These are phyloP conservation scores for Neolentinus lepideus DNA, from an alignment of 1,284 basidiomycete species.

Conservation along the genomic window DNA sequence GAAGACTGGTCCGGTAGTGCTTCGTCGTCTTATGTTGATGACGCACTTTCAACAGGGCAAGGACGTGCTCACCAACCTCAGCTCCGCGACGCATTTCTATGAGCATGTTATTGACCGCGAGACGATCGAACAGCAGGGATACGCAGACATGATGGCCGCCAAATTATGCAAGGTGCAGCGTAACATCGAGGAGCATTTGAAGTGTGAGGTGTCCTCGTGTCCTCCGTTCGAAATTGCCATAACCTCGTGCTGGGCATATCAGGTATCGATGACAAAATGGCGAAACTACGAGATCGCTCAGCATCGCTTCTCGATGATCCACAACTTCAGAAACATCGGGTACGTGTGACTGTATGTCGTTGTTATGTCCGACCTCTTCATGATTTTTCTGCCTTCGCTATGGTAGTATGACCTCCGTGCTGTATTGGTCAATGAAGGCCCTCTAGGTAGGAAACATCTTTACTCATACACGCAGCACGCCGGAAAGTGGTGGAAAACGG, in stretches of 20 bases:
- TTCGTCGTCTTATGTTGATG: no score
- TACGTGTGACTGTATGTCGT: no score
- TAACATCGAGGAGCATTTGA: constrained; percentile 43
- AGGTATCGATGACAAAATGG: constrained; percentile 49
- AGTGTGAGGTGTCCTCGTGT: constrained; percentile 30
- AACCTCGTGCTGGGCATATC: constrained; percentile 1
- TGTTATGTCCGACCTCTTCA: no score
- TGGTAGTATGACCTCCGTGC: constrained; percentile 68
- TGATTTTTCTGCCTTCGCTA: no score
- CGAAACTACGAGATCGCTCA: constrained; percentile 33
- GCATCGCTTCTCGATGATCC: constrained; percentile 47
- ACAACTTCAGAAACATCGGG: constrained; percentile 53
- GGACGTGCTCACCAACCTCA: constrained; percentile 53
- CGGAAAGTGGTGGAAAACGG: constrained; percentile 70
- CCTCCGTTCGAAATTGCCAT: not conserved
- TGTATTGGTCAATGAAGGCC: constrained; percentile 67
- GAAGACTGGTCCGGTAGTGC: no score
- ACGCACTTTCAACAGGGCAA: constrained; percentile 33
- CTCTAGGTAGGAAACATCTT: constrained; percentile 64
- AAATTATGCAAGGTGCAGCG: constrained; percentile 46
- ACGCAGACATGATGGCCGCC: constrained; percentile 32
- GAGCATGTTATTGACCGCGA: constrained; percentile 51
- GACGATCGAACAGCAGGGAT: constrained; percentile 32
- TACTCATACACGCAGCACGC: constrained; percentile 68
- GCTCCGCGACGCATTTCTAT: constrained; percentile 58